Base-by-base conservation (phyloP, 768 basidiomycete genomes). In the Crucibulum laeve region DNA sequence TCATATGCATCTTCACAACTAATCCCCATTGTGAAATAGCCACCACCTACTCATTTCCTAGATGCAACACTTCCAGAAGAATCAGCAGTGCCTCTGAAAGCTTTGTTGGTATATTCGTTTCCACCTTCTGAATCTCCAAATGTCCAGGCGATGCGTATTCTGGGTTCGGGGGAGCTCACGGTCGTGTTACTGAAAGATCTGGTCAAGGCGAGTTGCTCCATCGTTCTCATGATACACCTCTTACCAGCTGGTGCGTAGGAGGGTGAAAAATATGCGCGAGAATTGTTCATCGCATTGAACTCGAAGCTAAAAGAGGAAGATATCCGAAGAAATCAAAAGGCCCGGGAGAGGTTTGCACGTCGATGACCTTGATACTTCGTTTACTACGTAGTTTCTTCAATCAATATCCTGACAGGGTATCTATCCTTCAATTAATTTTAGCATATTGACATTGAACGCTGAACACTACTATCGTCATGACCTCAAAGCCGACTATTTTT, bases 31-130 rank as follows among this genome's bases (percentile, higher is more conserved):
- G 25, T n/a, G n/a, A n/a, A n/a, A 18, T 33, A 90, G 83, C 62
- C 77, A 26, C 70, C 80, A 2, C 69, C 77, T 3, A 56, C 70
- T 3, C 78, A 87, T 53, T 87, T 84, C 50, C 69, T 93, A 32
- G 91, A 94, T 47, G 88, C 88, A 6, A 81, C 79, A 0, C 56
- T 64, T 2, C 71, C 74, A 37, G 91, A 94, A 64, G 88, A 91
- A 56, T 69, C 80, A 0, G 79, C 87, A 0, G 74, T 77, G 0
- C 75, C 82, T 0, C 57, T 80, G 2, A 74, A 77, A 8, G 62
- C 92, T 14, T 60, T 90, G 15, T 55, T 84, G 0, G 69, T 82
- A 43, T 86, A 80, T 56, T 80, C 87, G 0, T 88, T 87, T 45
- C 63, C 70, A 0, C 54, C 70, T 0, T 32, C 57, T 2, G 44